Evolutionary conservation across 768 basidiomycete species (phyloP).

Genomic region (Mycena belliarum): DNA sequence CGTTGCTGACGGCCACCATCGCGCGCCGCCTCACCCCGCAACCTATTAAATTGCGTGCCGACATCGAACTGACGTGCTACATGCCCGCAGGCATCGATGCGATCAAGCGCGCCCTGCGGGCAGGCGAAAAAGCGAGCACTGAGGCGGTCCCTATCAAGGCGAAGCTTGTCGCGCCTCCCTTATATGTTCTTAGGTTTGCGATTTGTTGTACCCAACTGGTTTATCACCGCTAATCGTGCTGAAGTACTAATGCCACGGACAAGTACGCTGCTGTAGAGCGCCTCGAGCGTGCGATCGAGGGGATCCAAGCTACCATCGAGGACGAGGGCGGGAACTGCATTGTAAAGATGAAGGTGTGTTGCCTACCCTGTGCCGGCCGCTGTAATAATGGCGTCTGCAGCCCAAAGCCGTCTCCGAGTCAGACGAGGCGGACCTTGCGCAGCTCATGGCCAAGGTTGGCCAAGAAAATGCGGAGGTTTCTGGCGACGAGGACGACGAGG

Average conservation of each 20-base stretch:
- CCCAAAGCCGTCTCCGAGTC: constrained; percentile 98
- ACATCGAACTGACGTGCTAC: constrained; percentile 97
- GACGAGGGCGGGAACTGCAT: constrained; percentile 81
- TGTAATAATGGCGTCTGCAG: constrained; percentile 39
- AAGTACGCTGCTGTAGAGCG: constrained; percentile 94
- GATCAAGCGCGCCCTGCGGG: constrained; percentile 87
- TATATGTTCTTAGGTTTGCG: constrained; percentile 78
- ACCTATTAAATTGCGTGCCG: constrained; percentile 97
- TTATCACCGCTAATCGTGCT: not conserved
- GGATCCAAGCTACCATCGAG: constrained; percentile 84
- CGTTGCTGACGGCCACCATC: constrained; percentile 77
- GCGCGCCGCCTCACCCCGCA: constrained; percentile 95
- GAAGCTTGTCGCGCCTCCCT: constrained; percentile 91
- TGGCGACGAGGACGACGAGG: constrained; percentile 89
- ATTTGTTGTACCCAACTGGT: not conserved
- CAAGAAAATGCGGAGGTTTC: constrained; percentile 95
- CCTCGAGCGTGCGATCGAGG: constrained; percentile 90
- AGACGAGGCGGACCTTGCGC: constrained; percentile 95
- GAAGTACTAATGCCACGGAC: constrained; percentile 89
- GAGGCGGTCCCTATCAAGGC: constrained; percentile 96
- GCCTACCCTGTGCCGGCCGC: too few relatives aligned
- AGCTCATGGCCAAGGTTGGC: constrained; percentile 93
- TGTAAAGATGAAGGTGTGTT: constrained; percentile 92
- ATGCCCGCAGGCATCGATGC: constrained; percentile 95
- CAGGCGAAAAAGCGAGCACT: constrained; percentile 85